Percentiles rank a stretch among this genome's conserved stretches.
Conservation (phyloP, 2,329 filamentous ascomycete genomes). For the Metarhizium album region DNA sequence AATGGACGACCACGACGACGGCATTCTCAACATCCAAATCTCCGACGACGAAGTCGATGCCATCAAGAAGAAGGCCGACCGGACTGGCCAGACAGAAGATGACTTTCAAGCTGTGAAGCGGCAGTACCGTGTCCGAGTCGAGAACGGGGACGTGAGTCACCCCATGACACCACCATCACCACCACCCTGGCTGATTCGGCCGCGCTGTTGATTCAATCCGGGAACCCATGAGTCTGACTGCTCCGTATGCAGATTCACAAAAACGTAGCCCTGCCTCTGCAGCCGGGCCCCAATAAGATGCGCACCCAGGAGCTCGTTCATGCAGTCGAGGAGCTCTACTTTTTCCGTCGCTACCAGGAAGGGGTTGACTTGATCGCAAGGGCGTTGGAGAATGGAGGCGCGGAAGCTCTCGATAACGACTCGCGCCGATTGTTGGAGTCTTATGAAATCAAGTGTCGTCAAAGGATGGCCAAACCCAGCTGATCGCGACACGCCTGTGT, state of each 20-base stretch:
- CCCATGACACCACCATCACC: background rate
- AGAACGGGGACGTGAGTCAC: conserved; percentile 43
- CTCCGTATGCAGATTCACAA: conserved; percentile 29
- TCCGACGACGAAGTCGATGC: conserved; percentile 19
- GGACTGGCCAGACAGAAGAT: conserved; percentile 37
- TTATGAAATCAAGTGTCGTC: conserved; percentile 32
- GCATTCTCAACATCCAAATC: conserved; percentile 20
- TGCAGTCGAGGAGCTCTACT: conserved; percentile 48
- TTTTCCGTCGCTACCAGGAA: conserved; percentile 35
- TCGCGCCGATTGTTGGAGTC: conserved; percentile 26
- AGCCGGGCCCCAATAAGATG: conserved; percentile 29
- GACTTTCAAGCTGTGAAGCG: conserved; percentile 36
- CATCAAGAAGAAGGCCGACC: conserved; percentile 12
- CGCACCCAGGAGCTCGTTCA: conserved; percentile 40
- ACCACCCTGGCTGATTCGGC: background rate
- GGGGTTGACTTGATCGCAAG: conserved; percentile 29
- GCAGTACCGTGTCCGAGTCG: conserved; percentile 36
- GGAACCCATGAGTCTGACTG: background rate
- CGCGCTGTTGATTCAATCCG: background rate
- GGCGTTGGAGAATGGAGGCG: conserved; percentile 21
- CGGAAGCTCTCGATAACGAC: conserved; percentile 31
- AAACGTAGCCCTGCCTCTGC: conserved; percentile 30
- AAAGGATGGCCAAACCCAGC: conserved; percentile 15
- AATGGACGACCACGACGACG: conserved; percentile 20
- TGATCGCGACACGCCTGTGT: background rate